Percentiles rank a stretch among this genome's conserved stretches.
Conservation (phyloP, 306 rosid genomes). For the Prunus mongolica region DNA sequence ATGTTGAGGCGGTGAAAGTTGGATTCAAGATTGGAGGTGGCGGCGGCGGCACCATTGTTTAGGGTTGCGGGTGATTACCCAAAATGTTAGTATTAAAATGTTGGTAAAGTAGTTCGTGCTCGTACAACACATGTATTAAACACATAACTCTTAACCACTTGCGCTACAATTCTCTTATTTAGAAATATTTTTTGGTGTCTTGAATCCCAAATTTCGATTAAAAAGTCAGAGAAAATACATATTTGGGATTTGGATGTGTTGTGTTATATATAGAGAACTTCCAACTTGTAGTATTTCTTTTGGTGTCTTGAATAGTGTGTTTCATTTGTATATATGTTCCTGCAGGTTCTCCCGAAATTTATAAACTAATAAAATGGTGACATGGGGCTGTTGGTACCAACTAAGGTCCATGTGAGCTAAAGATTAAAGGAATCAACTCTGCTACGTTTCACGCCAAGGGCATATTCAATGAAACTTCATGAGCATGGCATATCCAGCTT, state of each 20-base stretch:
- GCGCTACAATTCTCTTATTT: too few species aligned
- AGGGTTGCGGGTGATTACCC: too few species aligned
- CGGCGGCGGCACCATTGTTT: too few species aligned
- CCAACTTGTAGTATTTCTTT: neutral
- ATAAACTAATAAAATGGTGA: neutral
- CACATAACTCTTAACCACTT: too few species aligned
- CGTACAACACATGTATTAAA: too few species aligned
- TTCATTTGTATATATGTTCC: neutral
- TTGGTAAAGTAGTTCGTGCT: too few species aligned
- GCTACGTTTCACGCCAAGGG: neutral
- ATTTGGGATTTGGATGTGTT: neutral
- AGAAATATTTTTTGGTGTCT: neutral
- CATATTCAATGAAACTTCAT: slow-evolving; percentile 1
- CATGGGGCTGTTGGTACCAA: neutral
- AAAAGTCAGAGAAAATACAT: too few species aligned
- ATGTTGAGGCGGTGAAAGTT: too few species aligned
- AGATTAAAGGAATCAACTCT: slow-evolving; percentile 3
- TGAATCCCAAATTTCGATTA: too few species aligned
- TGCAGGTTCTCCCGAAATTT: neutral
- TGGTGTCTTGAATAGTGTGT: neutral
- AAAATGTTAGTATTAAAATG: too few species aligned
- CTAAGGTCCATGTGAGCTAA: slow-evolving; percentile 1
- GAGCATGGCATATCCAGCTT: neutral
- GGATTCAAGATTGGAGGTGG: too few species aligned
- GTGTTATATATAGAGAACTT: neutral